Evolutionary conservation across 768 basidiomycete species (phyloP).

Genomic region (Kockovaella imperatae): DNA sequence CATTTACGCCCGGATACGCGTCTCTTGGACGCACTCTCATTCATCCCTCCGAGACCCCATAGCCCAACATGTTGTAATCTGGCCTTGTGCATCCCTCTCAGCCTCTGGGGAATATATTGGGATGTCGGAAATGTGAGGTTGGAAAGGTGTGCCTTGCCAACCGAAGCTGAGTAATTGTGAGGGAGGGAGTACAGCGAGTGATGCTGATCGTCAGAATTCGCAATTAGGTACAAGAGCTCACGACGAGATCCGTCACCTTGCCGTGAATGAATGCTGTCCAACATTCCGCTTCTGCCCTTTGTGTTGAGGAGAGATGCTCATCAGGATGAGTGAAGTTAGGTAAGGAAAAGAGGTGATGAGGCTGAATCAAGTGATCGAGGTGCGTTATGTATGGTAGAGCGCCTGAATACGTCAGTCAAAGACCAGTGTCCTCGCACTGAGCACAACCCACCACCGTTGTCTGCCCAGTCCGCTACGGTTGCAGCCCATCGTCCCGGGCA

Average conservation of each 20-base stretch:
- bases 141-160: slow-evolving; percentile 14
- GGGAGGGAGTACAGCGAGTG: slow-evolving; percentile 32
- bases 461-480: slow-evolving; percentile 9
- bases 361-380: slow-evolving; percentile 14
- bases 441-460: slow-evolving; percentile 19
- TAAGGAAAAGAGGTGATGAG: slow-evolving; percentile 15
- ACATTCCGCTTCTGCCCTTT: slow-evolving; percentile 13
- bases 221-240: slow-evolving; percentile 5
- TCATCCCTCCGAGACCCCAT: slow-evolving; percentile 35
- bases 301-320: slow-evolving; percentile 6
- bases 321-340: slow-evolving; percentile 21
- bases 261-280: slow-evolving; percentile 36
- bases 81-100: slow-evolving; percentile 18
- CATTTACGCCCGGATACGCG: background rate
- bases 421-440: background rate
- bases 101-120: slow-evolving; percentile 29
- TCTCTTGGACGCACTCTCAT: slow-evolving; percentile 11
- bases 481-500: slow-evolving; percentile 22
- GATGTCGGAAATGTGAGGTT: slow-evolving; percentile 12
- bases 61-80: slow-evolving; percentile 30
- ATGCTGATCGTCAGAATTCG: slow-evolving; percentile 10
- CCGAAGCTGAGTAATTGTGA: slow-evolving; percentile 19
- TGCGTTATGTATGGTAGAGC: slow-evolving; percentile 27
- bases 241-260: slow-evolving; percentile 27
- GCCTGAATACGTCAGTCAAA: slow-evolving; percentile 8